These are phyloP conservation scores for Mycena pura DNA, from an alignment of 768 basidiomycete genomes.

Conservation along the genomic window DNA sequence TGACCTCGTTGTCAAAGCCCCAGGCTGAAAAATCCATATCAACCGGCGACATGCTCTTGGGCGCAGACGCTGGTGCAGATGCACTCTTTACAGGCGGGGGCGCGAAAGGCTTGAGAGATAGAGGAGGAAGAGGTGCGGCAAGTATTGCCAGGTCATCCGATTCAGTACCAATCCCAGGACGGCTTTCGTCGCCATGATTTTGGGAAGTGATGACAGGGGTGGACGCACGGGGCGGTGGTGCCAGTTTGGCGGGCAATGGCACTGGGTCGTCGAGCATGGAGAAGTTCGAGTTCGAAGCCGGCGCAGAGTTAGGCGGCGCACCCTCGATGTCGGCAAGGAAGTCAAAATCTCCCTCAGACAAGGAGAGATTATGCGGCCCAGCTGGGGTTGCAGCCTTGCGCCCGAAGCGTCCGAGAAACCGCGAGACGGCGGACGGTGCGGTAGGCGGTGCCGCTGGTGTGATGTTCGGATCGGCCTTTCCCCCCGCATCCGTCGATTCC, in stretches of 20 bases:
- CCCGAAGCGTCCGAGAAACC: constrained; percentile 82
- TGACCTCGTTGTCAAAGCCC: constrained; percentile 25
- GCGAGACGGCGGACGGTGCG: constrained; percentile 76
- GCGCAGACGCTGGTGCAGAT: constrained; percentile 3
- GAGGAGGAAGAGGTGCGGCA: constrained; percentile 13
- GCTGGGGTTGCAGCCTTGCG: constrained; percentile 46
- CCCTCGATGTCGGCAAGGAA: constrained; percentile 70
- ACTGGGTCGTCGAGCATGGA: constrained; percentile 39
- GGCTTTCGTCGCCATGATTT: constrained; percentile 8
- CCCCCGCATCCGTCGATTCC: constrained; percentile 22
- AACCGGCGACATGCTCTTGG: constrained; percentile 8
- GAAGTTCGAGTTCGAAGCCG: neutral
- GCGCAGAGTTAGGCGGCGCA: neutral
- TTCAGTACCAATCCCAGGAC: neutral
- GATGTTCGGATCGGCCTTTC: constrained; percentile 19
- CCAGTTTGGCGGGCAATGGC: constrained; percentile 50
- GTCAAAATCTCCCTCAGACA: constrained; percentile 83
- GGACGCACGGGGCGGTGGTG: constrained; percentile 54
- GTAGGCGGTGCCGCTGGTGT: constrained; percentile 39
- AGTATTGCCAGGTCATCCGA: constrained; percentile 18
- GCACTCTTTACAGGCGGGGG: constrained; percentile 6
- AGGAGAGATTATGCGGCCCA: constrained; percentile 58
- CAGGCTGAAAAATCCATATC: constrained; percentile 26
- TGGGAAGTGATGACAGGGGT: neutral
- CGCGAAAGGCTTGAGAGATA: neutral